Evolutionary conservation across 768 basidiomycete genomes (phyloP).

Genomic region (Boletus pseudo-olivaceus): DNA sequence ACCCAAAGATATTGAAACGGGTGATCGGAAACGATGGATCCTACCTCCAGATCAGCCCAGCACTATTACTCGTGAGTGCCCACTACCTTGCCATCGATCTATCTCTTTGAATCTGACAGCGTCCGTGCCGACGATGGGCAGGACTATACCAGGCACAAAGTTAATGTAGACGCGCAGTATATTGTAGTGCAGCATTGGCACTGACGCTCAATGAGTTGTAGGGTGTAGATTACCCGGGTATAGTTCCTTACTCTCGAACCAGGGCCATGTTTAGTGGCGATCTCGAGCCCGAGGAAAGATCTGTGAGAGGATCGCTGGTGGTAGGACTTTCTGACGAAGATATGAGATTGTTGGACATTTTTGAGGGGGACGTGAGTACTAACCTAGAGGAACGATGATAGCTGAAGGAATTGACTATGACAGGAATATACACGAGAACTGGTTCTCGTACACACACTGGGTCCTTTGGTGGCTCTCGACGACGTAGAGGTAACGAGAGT

Average conservation of each 20-base stretch:
- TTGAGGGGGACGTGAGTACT: slow-evolving; percentile 71
- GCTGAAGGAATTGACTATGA: neutral
- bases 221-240: slow-evolving; percentile 79
- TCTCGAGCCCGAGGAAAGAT: slow-evolving; percentile 57
- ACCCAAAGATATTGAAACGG: slow-evolving; percentile 73
- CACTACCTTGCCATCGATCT: neutral
- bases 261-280: slow-evolving; percentile 44
- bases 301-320: slow-evolving; percentile 78
- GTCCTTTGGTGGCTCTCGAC: slow-evolving; percentile 35
- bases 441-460: slow-evolving; percentile 58
- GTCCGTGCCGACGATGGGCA: slow-evolving; percentile 23
- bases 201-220: slow-evolving; percentile 26
- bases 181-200: neutral
- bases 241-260: slow-evolving; percentile 59
- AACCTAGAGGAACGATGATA: neutral
- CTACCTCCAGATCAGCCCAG: slow-evolving; percentile 66
- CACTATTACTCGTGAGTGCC: slow-evolving; percentile 61
- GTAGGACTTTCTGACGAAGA: slow-evolving; percentile 64
- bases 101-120: neutral
- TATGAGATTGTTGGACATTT: slow-evolving; percentile 66
- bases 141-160: slow-evolving; percentile 80
- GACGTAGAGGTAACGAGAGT: slow-evolving; percentile 19
- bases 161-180: slow-evolving; percentile 45
- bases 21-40: slow-evolving; percentile 70
- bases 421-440: slow-evolving; percentile 70